These are phyloP conservation scores for Ophiosphaerella herpotricha DNA, from an alignment of 2,329 filamentous ascomycete genomes.

Conservation along the genomic window DNA sequence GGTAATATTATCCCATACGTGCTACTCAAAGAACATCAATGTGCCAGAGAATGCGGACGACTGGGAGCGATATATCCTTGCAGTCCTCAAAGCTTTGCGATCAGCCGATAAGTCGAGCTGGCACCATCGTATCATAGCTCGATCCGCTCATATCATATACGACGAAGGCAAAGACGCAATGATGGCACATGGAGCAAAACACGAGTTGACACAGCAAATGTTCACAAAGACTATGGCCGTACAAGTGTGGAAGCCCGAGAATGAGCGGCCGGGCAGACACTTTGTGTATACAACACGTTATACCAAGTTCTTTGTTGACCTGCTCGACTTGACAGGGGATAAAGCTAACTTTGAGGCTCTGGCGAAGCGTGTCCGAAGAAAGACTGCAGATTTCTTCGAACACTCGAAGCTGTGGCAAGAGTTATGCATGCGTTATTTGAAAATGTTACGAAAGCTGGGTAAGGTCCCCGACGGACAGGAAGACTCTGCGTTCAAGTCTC, in stretches of 20 bases:
- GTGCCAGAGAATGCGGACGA: constrained; percentile 55
- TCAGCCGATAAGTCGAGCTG: constrained; percentile 88
- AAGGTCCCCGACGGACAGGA: constrained; percentile 65
- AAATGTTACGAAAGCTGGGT: constrained; percentile 61
- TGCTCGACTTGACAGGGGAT: constrained; percentile 77
- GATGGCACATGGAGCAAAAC: constrained; percentile 67
- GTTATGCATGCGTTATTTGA: constrained; percentile 62
- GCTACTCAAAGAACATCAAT: constrained; percentile 59
- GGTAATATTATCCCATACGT: constrained; percentile 57
- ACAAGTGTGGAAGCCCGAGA: constrained; percentile 93
- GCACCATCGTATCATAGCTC: constrained; percentile 89
- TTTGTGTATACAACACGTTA: constrained; percentile 92
- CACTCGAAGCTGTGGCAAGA: constrained; percentile 67
- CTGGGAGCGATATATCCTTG: constrained; percentile 66
- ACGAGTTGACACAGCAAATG: constrained; percentile 79
- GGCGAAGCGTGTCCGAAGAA: constrained; percentile 78
- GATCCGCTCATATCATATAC: constrained; percentile 68
- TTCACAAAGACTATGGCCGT: constrained; percentile 95
- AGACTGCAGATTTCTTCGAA: constrained; percentile 73
- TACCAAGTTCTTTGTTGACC: constrained; percentile 76
- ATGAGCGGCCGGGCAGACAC: constrained; percentile 81
- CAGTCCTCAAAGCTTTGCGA: constrained; percentile 63
- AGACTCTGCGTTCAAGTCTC: constrained; percentile 66
- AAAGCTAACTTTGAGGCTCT: constrained; percentile 76
- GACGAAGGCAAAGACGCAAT: constrained; percentile 58